Base-by-base conservation (phyloP, 306 rosid species). In the Malus sylvestris region DNA sequence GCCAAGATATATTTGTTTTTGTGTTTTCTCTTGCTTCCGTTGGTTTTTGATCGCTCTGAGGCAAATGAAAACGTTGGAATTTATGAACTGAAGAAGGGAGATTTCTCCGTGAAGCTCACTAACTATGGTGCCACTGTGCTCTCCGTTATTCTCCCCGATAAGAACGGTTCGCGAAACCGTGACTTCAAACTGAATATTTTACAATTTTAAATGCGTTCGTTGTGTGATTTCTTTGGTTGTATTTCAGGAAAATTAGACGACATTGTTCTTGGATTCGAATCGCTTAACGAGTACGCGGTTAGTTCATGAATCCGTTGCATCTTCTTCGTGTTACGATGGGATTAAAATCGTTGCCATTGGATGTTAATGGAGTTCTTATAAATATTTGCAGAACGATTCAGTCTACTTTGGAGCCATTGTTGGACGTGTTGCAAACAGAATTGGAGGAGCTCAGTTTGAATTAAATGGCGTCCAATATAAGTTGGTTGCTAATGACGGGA, bases 391-490 rank as follows among this genome's bases (percentile, higher is more conserved):
- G 85, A 79, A 79, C 42, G 86, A 81, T 68, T 23, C 72, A 15
- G 78, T 77, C 18, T 79, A 81, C 75, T 81, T 81, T 76, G 88
- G 88, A 13, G 84, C 84, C 75, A 60, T 70, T 29, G 84, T 85
- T 63, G 88, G 88, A 6, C 77, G 88, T 18, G 88, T 85, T 10
- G 88, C 86, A 5, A 85, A 85, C 63, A 79, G 88, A 68, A 76
- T 85, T 35, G 80, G 77, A 67, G 57, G 77, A 20, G 85, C 86
- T 61, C 27, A 85, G 20, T 85, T 85, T 44, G 61, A 71, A 55
- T 52, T 85, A 61, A 49, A 82, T 18, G 88, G 86, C 8, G 23
- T 40, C 58, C 10, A 23, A 2, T 81, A 81, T 49, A 79, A 79
- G 74, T 64, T 85, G 35, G 38, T 49, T 61, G 61, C 88, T 10